These are phyloP conservation scores for Hemileccinum hortonii DNA, from an alignment of 1,284 basidiomycete species.

Conservation along the genomic window DNA sequence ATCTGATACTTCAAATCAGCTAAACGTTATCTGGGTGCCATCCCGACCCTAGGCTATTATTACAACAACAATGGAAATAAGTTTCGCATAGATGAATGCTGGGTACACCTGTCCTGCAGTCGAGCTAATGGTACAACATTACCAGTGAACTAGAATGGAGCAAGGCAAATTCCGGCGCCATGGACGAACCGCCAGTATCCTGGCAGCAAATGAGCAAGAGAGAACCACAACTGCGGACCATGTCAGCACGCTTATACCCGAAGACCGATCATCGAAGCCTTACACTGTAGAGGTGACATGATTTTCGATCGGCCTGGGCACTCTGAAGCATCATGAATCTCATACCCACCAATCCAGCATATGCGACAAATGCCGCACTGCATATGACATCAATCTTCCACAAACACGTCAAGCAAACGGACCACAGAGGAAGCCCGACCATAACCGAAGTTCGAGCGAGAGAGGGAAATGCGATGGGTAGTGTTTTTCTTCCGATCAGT, in stretches of 20 bases:
- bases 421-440: slow-evolving; percentile 32
- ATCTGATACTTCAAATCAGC: background rate
- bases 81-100: background rate
- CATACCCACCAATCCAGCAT: slow-evolving; percentile 31
- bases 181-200: slow-evolving; percentile 33
- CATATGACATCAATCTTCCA: slow-evolving; percentile 28
- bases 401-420: slow-evolving; percentile 27
- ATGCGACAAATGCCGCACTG: slow-evolving; percentile 29
- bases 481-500: slow-evolving; percentile 34
- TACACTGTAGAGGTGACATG: slow-evolving; percentile 37
- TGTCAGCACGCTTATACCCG: background rate
- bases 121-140: slow-evolving; percentile 7
- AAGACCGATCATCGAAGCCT: slow-evolving; percentile 1
- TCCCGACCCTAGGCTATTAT: background rate
- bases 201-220: slow-evolving; percentile 33
- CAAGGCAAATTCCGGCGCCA: slow-evolving; percentile 12
- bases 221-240: slow-evolving; percentile 29
- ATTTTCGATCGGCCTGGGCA: slow-evolving; percentile 30
- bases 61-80: slow-evolving; percentile 16
- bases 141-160: slow-evolving; percentile 4
- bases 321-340: slow-evolving; percentile 28
- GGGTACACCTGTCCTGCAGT: slow-evolving; percentile 12
- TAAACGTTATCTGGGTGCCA: background rate
- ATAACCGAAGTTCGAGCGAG: slow-evolving; percentile 30
- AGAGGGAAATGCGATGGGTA: slow-evolving; percentile 37